Evolutionary conservation across 2,329 filamentous ascomycete species (phyloP), one percentile per base, ranked within the genome.

Genomic region (Stachybotrys chartarum): DNA sequence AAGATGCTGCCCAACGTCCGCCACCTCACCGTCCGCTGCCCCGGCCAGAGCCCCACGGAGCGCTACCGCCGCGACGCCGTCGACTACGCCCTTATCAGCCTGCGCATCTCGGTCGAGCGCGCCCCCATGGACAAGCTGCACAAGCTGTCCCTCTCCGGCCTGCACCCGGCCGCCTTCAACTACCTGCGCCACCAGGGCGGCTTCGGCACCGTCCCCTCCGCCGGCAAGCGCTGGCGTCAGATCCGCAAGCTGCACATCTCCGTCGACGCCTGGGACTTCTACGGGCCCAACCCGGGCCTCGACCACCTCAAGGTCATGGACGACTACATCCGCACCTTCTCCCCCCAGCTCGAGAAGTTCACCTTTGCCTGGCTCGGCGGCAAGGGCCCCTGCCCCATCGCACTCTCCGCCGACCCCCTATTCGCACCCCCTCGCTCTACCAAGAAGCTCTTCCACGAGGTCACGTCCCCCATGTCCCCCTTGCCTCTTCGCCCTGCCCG

Each of bases 81-180:
- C 57, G 91, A 96, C 77, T 96, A 94, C 66, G 90, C 90, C 5
- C 83, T 96, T 58, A 91, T 95, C 67, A 94, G 90, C 60, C 74
- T 96, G 55, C 87, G 91, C 60, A 91, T 96, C 60, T 87, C 91
- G 12, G 73, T 95, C 32, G 91, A 96, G 74, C 82, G 86, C 54
- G 83, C 86, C 10, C 82, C 85, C 1, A 73, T 94, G 51, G 76
- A 75, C 52, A 80, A 78, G 56, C 80, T 96, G 14, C 76, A 79
- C 59, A 86, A 86, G 57, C 78, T 96, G 3, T 88, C 88, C 1
- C 79, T 96, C 2, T 81, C 83, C 12, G 83, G 83, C 2, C 81
- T 96, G 10, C 90, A 96, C 62, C 85, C 90, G 0, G 81, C 83
- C 1, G 88, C 87, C 7, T 83, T 95, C 53, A 80, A 87, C 61